Conservation (phyloP, 2,329 filamentous ascomycete species). For the Rhynchosporium graminicola region DNA sequence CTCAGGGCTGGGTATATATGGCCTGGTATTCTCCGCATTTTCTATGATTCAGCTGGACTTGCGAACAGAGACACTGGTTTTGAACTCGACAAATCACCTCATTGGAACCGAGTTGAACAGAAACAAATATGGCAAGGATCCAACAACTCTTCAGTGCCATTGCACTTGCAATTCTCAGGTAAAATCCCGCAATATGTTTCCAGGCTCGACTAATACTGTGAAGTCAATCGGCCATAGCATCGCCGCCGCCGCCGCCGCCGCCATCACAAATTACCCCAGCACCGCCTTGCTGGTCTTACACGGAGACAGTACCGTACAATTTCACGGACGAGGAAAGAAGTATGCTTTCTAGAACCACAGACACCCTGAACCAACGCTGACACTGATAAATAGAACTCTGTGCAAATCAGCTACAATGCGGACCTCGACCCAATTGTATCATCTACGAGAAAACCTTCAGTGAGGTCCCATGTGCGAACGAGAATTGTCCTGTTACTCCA, state of each 20-base stretch:
- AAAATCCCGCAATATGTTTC: background rate
- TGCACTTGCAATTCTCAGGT: conserved; percentile 21
- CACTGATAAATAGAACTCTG: conserved; percentile 20
- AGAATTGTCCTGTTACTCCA: conserved; percentile 28
- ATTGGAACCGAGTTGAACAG: background rate
- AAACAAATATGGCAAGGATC: conserved; percentile 9
- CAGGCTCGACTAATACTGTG: background rate
- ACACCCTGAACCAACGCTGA: conserved; percentile 7
- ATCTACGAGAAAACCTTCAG: conserved; percentile 15
- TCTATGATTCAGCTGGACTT: too few species aligned
- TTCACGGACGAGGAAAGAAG: conserved; percentile 16
- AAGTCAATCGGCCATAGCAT: conserved; percentile 19
- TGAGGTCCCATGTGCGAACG: conserved; percentile 23
- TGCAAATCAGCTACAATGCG: conserved; percentile 19
- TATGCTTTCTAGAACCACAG: too few species aligned
- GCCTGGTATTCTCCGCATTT: too few species aligned
- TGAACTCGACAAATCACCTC: too few species aligned
- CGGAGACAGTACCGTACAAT: conserved; percentile 25
- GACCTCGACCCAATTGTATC: conserved; percentile 23
- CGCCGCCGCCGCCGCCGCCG: conserved; percentile 14
- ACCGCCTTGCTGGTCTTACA: conserved; percentile 26
- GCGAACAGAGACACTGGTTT: too few species aligned
- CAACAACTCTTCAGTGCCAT: conserved; percentile 3
- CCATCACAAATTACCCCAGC: background rate
- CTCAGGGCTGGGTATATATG: too few species aligned